Evolutionary conservation across 2,329 filamentous ascomycete species (phyloP).

Genomic region (Cladosporium halotolerans): DNA sequence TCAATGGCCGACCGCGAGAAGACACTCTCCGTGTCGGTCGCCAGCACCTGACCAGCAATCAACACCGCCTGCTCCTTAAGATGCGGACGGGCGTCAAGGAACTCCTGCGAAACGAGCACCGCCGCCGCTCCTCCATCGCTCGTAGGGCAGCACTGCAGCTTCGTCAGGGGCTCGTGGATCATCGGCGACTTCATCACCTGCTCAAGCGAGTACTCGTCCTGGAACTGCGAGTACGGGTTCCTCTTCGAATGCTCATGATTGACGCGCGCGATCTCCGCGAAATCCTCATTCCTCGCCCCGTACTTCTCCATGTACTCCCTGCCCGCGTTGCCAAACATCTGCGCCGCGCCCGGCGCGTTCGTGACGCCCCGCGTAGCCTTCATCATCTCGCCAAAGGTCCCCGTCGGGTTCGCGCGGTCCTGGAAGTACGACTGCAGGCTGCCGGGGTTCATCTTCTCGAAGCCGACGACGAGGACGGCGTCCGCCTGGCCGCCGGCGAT

Average conservation of each 20-base stretch:
- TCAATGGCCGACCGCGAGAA: conserved; percentile 80
- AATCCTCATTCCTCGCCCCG: conserved; percentile 77
- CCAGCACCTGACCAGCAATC: conserved; percentile 79
- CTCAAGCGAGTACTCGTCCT: conserved; percentile 80
- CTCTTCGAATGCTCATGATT: conserved; percentile 88
- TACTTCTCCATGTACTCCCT: conserved; percentile 94
- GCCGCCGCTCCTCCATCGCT: conserved; percentile 87
- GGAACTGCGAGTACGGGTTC: conserved; percentile 98
- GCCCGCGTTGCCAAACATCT: conserved; percentile 94
- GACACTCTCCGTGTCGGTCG: conserved; percentile 74
- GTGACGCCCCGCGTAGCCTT: conserved; percentile 71
- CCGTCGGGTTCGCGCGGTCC: conserved; percentile 74
- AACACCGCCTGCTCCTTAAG: conserved; percentile 76
- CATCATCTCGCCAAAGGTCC: conserved; percentile 72
- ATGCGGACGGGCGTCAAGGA: conserved; percentile 78
- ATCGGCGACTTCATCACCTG: conserved; percentile 69
- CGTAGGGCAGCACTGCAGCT: conserved; percentile 97
- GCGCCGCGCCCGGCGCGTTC: conserved; percentile 77
- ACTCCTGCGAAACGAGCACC: conserved; percentile 80
- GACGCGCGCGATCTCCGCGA: conserved; percentile 86
- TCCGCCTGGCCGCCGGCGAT: conserved; percentile 75
- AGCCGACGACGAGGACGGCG: conserved; percentile 85
- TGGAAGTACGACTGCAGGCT: conserved; percentile 77
- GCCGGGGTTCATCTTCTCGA: conserved; percentile 98
- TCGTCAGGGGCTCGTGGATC: conserved; percentile 84